A percentile compares a stretch with the other conserved stretches of the same genome.
These are phyloP conservation scores for Hippophae tibetana DNA, from an alignment of 306 rosid genomes.

Conservation along the genomic window DNA sequence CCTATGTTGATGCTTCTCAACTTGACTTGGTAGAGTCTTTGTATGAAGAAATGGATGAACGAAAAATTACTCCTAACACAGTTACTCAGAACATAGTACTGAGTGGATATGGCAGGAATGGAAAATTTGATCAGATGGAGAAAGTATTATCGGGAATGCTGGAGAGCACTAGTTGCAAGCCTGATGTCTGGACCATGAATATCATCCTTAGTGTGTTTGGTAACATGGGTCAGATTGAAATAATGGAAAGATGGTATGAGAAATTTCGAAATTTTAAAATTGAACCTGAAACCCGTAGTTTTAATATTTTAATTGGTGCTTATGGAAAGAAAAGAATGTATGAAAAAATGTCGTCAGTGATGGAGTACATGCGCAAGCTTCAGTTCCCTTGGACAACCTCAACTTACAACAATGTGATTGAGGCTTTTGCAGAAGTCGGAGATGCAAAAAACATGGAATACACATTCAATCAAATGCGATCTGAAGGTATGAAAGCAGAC, in stretches of 20 bases:
- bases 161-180: constrained; percentile 64
- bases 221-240: constrained; percentile 73
- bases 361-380: constrained; percentile 97
- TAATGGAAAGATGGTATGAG: constrained; percentile 96
- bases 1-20: constrained; percentile 57
- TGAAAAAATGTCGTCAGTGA: constrained; percentile 92
- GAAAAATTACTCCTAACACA: constrained; percentile 56
- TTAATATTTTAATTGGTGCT: constrained; percentile 81
- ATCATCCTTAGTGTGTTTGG: constrained; percentile 82
- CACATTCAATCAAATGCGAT: constrained; percentile 92
- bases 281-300: constrained; percentile 94
- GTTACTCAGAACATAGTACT: constrained; percentile 90
- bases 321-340: constrained; percentile 89
- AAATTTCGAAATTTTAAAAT: constrained; percentile 80
- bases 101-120: constrained; percentile 85
- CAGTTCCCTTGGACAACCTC: constrained; percentile 95
- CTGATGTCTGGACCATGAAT: constrained; percentile 98
- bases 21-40: constrained; percentile 64
- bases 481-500: constrained; percentile 91
- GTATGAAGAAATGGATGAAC: constrained; percentile 67
- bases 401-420: constrained; percentile 90
- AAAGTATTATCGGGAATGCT: constrained; percentile 75
- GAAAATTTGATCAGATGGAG: constrained; percentile 87
- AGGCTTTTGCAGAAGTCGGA: constrained; percentile 83
- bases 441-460: constrained; percentile 88